phyloP scores from a whole-genome alignment of 1,284 basidiomycete genomes.

The Malassezia furfur region DNA sequence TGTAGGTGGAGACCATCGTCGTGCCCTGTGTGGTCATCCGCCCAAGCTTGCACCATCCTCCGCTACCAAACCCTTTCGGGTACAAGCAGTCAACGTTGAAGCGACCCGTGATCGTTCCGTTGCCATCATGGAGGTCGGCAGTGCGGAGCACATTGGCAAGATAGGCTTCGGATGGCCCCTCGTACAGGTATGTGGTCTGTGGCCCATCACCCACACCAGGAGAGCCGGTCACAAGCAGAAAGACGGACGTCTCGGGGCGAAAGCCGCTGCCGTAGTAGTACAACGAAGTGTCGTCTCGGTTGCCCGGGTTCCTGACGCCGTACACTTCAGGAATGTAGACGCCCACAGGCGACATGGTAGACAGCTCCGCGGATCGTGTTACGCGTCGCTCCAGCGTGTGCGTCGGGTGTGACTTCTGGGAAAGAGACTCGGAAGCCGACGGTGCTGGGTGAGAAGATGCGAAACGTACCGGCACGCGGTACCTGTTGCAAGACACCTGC shows the following conservation, averaged over 20 bases:
- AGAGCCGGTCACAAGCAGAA: conserved; percentile 8
- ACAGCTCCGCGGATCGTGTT: not conserved
- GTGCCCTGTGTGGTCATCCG: not conserved
- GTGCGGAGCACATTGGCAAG: not conserved
- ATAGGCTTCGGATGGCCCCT: not conserved
- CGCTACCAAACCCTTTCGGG: not conserved
- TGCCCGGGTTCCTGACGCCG: not conserved
- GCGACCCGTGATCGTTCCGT: not conserved
- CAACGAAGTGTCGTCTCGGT: conserved; percentile 1
- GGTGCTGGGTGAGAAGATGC: no score
- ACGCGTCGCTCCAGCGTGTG: not conserved
- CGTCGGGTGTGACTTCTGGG: not conserved
- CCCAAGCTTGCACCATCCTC: conserved; percentile 3
- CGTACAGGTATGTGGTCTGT: conserved; percentile 11
- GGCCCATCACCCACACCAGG: not conserved
- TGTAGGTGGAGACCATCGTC: conserved; percentile 1
- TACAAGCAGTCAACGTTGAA: conserved; percentile 5
- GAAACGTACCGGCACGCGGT: no score
- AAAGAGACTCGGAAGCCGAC: no score
- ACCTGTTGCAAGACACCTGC: not conserved
- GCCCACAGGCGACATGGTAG: conserved; percentile 1
- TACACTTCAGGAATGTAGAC: conserved; percentile 2
- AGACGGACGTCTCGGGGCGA: conserved; percentile 7
- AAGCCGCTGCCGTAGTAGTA: conserved; percentile 10
- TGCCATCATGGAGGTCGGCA: not conserved